Evolutionary conservation across 768 basidiomycete genomes (phyloP), one percentile per base, ranked within the genome.

Genomic region (Candolleomyces aberdarensis): DNA sequence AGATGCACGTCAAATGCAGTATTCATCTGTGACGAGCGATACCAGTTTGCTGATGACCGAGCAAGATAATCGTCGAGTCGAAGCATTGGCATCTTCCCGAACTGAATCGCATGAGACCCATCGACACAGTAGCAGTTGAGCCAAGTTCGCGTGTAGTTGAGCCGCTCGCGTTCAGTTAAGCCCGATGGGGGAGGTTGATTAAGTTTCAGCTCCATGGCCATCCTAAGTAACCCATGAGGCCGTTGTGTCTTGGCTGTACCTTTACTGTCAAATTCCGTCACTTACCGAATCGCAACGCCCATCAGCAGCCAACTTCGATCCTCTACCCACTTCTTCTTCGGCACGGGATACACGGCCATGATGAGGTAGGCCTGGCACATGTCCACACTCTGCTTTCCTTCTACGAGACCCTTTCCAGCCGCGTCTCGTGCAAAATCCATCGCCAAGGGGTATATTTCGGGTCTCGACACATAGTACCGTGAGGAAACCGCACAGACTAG

Each of bases 281-380:
- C 71, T 61, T 67, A 85, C 85, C 86, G 75, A 55, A 87, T 85
- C 7, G 88, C 89, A 61, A 91, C 80, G 14, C 89, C 88, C 69
- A 88, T 85, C 54, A 87, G 78, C 62, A 90, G 75, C 85, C 88
- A 90, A 63, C 86, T 87, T 31, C 86, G 76, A 68, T 89, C 88
- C 66, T 91, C 88, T 50, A 83, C 83, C 80, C 85, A 90, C 58
- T 80, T 82, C 61, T 82, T 82, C 62, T 83, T 83, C 0, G 87
- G 85, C 8, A 82, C 74, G 19, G 84, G 81, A 70, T 88, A 88
- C 8, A 84, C 81, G 40, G 84, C 81, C 74, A 88, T 77, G 32
- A 93, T 71, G 17, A 91, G 72, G 67, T 88, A 92, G 19, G 91
- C 90, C 69, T 93, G 91, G 60, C 86, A 87, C 60, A 88, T 83